These are phyloP conservation scores for Linderniella brevidens DNA, from an alignment of 257 asterid genomes.

Conservation along the genomic window DNA sequence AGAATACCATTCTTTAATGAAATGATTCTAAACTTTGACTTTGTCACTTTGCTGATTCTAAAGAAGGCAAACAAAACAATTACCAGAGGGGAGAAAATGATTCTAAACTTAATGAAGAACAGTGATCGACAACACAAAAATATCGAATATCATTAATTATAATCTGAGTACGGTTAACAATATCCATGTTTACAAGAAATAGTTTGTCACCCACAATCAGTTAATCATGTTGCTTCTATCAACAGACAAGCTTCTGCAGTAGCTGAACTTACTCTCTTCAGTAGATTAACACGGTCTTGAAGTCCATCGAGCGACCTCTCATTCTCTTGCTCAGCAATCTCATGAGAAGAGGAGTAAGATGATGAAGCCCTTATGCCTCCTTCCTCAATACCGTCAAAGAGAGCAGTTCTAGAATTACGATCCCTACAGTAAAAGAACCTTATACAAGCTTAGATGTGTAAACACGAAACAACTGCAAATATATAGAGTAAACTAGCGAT, in stretches of 20 bases:
- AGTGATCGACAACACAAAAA: too few relatives aligned
- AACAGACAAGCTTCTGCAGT: conserved; percentile 1
- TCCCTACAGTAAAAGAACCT: conserved; percentile 33
- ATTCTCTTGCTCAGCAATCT: conserved; percentile 89
- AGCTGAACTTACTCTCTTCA: conserved; percentile 53
- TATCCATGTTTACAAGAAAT: background rate
- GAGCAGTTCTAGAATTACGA: conserved; percentile 55
- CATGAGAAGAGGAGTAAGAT: conserved; percentile 57
- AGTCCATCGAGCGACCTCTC: conserved; percentile 63
- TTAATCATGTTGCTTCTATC: too few relatives aligned
- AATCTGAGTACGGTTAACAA: too few relatives aligned
- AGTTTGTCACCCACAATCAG: background rate
- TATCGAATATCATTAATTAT: too few relatives aligned
- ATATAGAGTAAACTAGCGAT: too few relatives aligned
- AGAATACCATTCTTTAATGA: too few relatives aligned
- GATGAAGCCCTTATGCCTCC: conserved; percentile 83
- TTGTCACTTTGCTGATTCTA: too few relatives aligned
- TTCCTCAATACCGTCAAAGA: conserved; percentile 98
- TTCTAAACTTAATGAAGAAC: too few relatives aligned
- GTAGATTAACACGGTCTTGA: conserved; percentile 69
- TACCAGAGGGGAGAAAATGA: too few relatives aligned
- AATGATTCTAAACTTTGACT: too few relatives aligned
- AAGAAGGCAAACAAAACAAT: too few relatives aligned
- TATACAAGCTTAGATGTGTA: background rate
- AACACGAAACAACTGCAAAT: too few relatives aligned